Evolutionary conservation across 495 filamentous ascomycete species (phyloP).

Genomic region (Viridothelium virens): DNA sequence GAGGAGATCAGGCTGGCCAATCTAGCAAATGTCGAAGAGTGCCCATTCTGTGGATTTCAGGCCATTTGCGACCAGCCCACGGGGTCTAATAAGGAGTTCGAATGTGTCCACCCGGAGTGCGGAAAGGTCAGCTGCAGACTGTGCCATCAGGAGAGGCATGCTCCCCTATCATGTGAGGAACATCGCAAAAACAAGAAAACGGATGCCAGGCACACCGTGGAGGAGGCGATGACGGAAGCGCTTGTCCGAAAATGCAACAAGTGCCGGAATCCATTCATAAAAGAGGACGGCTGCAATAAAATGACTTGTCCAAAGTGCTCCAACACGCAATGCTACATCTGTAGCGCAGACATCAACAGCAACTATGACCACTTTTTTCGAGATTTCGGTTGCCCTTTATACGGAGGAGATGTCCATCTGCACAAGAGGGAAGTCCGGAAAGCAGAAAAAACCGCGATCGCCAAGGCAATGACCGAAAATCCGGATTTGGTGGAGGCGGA

Average conservation of each 20-base stretch:
- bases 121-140: conserved; percentile 61
- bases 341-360: conserved; percentile 48
- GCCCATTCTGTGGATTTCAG: conserved; percentile 78
- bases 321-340: conserved; percentile 63
- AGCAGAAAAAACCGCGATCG: conserved; percentile 55
- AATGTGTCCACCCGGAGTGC: conserved; percentile 61
- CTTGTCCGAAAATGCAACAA: conserved; percentile 67
- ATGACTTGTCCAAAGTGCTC: conserved; percentile 59
- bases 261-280: conserved; percentile 51
- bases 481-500: conserved; percentile 51
- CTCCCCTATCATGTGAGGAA: conserved; percentile 67
- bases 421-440: conserved; percentile 58
- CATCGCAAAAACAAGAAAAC: conserved; percentile 51
- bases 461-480: conserved; percentile 49
- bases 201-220: conserved; percentile 56
- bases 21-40: conserved; percentile 39
- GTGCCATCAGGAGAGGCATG: conserved; percentile 64
- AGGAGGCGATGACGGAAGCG: conserved; percentile 78
- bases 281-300: conserved; percentile 78
- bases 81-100: conserved; percentile 67
- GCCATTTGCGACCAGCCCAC: conserved; percentile 57
- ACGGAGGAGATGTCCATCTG: conserved; percentile 54
- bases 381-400: conserved; percentile 53
- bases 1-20: conserved; percentile 48
- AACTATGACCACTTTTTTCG: conserved; percentile 47